Evolutionary conservation across 495 filamentous ascomycete species (phyloP), one percentile per base, ranked within the genome.

Genomic region (Hypoxylon subgilvum): DNA sequence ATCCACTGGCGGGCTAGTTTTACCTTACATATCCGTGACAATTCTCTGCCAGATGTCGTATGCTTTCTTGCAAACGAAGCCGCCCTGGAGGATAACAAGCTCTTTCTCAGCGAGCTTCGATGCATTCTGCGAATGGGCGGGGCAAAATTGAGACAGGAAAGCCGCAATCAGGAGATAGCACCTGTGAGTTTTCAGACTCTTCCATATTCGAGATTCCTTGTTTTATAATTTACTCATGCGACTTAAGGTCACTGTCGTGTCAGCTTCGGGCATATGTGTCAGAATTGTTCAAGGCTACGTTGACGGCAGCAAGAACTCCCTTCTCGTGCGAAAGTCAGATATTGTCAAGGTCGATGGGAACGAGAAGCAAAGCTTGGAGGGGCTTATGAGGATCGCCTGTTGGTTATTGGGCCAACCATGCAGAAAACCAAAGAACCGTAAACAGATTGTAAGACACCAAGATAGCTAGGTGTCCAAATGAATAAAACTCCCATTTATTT

Each of bases 201-300:
- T 17, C 25, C 23, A 31, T 28, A 44, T 28, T 44, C 39, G 18
- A 41, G 25, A 41, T 12, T 22, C 8, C 39, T 25, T 41, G 39
- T 41, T 41, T 23, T 41, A 41, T 25, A 4, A 1, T 44, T 31
- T 28, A 30, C 41, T 44, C n/a, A 44, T 44, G 22, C 14, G 17
- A 44, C n/a, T 30, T 25, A 44, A 44, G 41, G 23, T 44, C 23
- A 44, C 23, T 18, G 41, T 43, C 40, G 22, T 43, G 19, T 43
- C 40, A 27, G 19, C 21, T 27, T 43, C 40, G 21, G 40, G 21
- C 21, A 25, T 12, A 43, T 4, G 27, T 27, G 21, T 43, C 7
- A 23, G 40, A 5, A 27, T 43, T 27, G 19, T 43, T 23, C 40
- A 43, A 43, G 40, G 40, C 22, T 43, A 43, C 14, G 40, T 27